phyloP scores from a whole-genome alignment of 306 rosid genomes.

The Parietaria judaica region DNA sequence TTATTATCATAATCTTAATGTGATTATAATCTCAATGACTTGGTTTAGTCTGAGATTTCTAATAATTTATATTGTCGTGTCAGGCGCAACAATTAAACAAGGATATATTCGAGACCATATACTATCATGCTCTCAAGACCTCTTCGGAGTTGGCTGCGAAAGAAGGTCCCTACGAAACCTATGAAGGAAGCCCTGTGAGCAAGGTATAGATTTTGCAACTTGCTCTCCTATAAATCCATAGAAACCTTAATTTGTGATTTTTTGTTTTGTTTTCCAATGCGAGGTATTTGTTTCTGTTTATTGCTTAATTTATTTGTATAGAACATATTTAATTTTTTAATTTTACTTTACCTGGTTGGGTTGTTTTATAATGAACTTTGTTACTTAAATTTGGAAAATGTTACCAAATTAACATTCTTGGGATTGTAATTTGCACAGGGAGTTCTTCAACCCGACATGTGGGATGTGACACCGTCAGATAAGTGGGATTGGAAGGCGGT shows the following conservation, averaged over 20 bases:
- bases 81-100: constrained; percentile 92
- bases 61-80: constrained; percentile 14
- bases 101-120: constrained; percentile 86
- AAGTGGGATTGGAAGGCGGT: constrained; percentile 71
- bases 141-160: constrained; percentile 68
- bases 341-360: no score
- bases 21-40: not conserved
- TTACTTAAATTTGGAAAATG: no score
- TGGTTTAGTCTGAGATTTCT: not conserved
- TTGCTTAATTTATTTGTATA: no score
- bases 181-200: constrained; percentile 74
- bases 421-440: constrained; percentile 44
- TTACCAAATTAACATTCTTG: not conserved
- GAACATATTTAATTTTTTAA: no score
- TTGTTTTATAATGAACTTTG: no score
- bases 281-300: no score
- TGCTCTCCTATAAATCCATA: not conserved
- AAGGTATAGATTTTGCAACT: constrained; percentile 33
- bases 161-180: constrained; percentile 76
- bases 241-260: not conserved
- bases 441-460: constrained; percentile 84
- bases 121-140: constrained; percentile 70
- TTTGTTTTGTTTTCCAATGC: no score
- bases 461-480: constrained; percentile 61
- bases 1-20: not conserved